Conservation (phyloP, 2,329 filamentous ascomycete genomes). For the Calonectria fujianensis region DNA sequence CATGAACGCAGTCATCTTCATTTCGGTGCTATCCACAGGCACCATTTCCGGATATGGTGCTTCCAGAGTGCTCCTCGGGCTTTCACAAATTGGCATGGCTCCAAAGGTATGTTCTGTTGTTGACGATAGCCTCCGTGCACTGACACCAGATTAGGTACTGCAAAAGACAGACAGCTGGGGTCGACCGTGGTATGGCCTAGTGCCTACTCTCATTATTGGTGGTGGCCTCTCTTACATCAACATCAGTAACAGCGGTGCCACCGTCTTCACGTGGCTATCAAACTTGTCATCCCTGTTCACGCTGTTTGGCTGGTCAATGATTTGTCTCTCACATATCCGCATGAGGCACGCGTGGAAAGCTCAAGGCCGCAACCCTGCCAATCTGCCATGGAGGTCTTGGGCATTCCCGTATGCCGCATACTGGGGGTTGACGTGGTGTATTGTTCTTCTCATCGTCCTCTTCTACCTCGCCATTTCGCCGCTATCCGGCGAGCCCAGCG, state of each 20-base stretch:
- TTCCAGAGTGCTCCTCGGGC: conserved; percentile 65
- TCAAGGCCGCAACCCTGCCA: conserved; percentile 60
- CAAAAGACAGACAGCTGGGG: conserved; percentile 39
- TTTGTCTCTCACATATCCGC: conserved; percentile 65
- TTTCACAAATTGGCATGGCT: conserved; percentile 65
- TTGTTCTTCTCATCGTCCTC: conserved; percentile 66
- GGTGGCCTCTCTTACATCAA: conserved; percentile 66
- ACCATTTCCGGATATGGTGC: conserved; percentile 65
- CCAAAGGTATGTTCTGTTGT: conserved; percentile 53
- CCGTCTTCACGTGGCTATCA: conserved; percentile 69
- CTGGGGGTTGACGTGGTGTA: conserved; percentile 66
- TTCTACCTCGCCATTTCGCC: conserved; percentile 70
- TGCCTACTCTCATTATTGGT: conserved; percentile 71
- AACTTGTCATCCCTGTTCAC: conserved; percentile 67
- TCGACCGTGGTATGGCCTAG: conserved; percentile 54
- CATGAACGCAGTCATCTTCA: conserved; percentile 69
- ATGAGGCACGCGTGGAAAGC: conserved; percentile 64
- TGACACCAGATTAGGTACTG: conserved; percentile 11
- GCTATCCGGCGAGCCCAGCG: conserved; percentile 57
- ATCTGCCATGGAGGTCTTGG: conserved; percentile 66
- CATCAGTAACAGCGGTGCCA: conserved; percentile 61
- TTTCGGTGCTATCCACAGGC: conserved; percentile 67
- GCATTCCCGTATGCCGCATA: conserved; percentile 65
- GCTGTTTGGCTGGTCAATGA: conserved; percentile 65
- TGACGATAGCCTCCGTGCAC: too few relatives aligned